Base-by-base conservation (phyloP, 2,329 filamentous ascomycete genomes). In the Pleomassaria siparia region DNA sequence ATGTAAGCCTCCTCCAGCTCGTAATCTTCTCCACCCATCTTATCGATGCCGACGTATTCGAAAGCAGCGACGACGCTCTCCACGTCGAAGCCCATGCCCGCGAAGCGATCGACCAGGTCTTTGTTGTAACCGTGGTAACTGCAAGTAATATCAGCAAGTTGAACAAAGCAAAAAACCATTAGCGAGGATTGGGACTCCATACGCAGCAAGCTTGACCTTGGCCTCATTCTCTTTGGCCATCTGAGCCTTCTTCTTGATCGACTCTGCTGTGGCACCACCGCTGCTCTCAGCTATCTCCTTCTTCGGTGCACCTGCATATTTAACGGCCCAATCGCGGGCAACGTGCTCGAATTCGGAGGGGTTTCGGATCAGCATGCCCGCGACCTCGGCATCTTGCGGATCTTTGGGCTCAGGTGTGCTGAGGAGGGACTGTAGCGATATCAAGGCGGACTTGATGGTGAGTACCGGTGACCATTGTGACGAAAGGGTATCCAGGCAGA, bases 311-410 rank as follows among this genome's bases (percentile, higher is more conserved):
- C 86, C 84, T 1, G 92, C 94, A 69, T 91, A 83, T 59, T 83
- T 81, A 36, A 95, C 83, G 2, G 94, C 89, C 94, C 94, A 99
- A 56, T 96, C 88, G 53, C 91, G 84, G 1, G 94, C 94, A 56
- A 88, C 86, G 54, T 84, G 80, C 45, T 88, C 84, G 63, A 96
- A 97, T 47, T 85, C 83, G 40, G 88, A 83, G 0, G 89, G 90
- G 39, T 88, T 82, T 2, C 85, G 81, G 50, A 95, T 78, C 64
- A 97, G 80, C 89, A 96, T 95, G 63, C 82, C 84, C 20, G 94
- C 94, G 1, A 97, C 94, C 70, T 96, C 90, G 30, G 91, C 91
- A 64, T 99, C 94, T 75, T 99, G 94, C 0, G 94, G 94, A 58
- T 99, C 94, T 62, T 92, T 95, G 0, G 94, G 92, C 70, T 99